Conservation (phyloP, 495 filamentous ascomycete genomes). For the Apiosordaria backusii region DNA sequence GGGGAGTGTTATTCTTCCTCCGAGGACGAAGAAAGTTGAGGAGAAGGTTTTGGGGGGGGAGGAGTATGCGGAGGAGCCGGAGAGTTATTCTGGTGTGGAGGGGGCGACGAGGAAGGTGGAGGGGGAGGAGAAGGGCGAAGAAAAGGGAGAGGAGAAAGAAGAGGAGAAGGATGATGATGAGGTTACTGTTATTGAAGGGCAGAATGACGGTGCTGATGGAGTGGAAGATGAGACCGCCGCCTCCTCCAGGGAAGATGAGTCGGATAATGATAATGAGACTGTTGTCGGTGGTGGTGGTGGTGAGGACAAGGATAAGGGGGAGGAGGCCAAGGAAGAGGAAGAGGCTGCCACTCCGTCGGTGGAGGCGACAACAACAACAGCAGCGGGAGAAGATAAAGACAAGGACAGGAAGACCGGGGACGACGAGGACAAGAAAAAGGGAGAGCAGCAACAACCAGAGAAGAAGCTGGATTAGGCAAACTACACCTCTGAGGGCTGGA, state of each 20-base stretch:
- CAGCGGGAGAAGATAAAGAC: slow-evolving; percentile 12
- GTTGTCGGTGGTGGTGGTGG: not conserved
- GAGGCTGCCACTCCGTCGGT: not conserved
- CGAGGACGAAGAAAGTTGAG: slow-evolving; percentile 4
- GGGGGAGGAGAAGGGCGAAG: not conserved
- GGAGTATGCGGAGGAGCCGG: not conserved
- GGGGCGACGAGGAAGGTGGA: not conserved
- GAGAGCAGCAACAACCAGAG: not conserved
- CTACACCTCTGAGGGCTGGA: not conserved
- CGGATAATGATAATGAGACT: not conserved
- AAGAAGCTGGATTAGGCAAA: not conserved
- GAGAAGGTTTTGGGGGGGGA: not conserved
- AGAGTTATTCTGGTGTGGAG: not conserved
- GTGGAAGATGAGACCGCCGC: not conserved
- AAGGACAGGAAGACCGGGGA: not conserved
- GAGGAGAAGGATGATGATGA: slow-evolving; percentile 29
- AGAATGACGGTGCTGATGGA: not conserved
- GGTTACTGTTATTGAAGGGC: slow-evolving; percentile 13
- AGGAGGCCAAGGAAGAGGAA: not conserved
- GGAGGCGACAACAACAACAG: not conserved
- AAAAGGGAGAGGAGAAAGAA: slow-evolving; percentile 6
- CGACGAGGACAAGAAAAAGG: slow-evolving; percentile 4
- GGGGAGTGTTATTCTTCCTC: slow-evolving; percentile 26
- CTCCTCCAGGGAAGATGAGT: no score
- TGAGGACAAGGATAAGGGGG: not conserved